phyloP scores from a whole-genome alignment of 2,329 filamentous ascomycete genomes.

The Xylariaceae sp. region DNA sequence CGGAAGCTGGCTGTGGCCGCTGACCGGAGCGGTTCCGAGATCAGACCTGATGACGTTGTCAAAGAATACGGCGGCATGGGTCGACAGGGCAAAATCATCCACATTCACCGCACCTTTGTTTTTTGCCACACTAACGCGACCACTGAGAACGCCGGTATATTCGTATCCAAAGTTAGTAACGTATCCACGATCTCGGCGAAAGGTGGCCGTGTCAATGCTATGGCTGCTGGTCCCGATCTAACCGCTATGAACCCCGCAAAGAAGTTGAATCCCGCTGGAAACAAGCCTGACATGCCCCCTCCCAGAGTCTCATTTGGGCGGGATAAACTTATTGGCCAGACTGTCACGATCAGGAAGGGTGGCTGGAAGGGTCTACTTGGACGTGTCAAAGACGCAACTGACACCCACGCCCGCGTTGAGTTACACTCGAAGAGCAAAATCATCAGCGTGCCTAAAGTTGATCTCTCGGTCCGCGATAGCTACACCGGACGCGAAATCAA shows the following conservation, averaged over 20 bases:
- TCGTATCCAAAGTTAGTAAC: slow-evolving; percentile 82
- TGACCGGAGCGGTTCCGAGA: slow-evolving; percentile 90
- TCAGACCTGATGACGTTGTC: slow-evolving; percentile 87
- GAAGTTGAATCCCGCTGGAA: slow-evolving; percentile 66
- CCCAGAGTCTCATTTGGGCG: slow-evolving; percentile 74
- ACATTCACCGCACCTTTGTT: slow-evolving; percentile 90
- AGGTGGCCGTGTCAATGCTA: slow-evolving; percentile 73
- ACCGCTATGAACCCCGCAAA: slow-evolving; percentile 91
- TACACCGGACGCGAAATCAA: slow-evolving; percentile 79
- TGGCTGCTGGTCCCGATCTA: slow-evolving; percentile 71
- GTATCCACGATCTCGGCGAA: slow-evolving; percentile 93
- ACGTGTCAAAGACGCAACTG: slow-evolving; percentile 93
- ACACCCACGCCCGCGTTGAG: slow-evolving; percentile 84
- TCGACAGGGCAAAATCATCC: slow-evolving; percentile 84
- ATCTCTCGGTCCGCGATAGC: slow-evolving; percentile 84
- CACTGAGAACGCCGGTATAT: slow-evolving; percentile 86
- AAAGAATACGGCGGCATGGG: slow-evolving; percentile 87
- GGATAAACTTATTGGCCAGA: slow-evolving; percentile 87
- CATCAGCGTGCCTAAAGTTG: slow-evolving; percentile 79
- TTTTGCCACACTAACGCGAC: slow-evolving; percentile 85
- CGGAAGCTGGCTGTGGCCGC: slow-evolving; percentile 86
- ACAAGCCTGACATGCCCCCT: slow-evolving; percentile 62
- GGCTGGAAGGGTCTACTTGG: slow-evolving; percentile 91
- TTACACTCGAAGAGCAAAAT: slow-evolving; percentile 94
- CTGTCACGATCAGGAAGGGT: slow-evolving; percentile 84